A percentile compares a stretch with the other conserved stretches of the same genome.
phyloP scores from a whole-genome alignment of 208 protist species.

The Acanthamoeba sp. region DNA sequence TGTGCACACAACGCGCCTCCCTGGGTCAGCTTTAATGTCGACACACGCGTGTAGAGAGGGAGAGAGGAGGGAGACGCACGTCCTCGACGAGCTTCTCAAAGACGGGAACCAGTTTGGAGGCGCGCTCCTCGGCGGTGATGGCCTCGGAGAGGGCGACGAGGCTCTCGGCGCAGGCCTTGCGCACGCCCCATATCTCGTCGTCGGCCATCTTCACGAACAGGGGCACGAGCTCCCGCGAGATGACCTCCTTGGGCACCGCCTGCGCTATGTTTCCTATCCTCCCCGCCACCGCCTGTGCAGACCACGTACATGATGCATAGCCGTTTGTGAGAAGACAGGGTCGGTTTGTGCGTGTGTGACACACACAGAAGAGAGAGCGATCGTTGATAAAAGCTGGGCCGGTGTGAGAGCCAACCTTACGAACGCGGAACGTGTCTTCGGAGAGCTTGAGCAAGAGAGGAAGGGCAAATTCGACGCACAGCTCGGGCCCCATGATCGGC shows the following conservation, averaged over 20 bases:
- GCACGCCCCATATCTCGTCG: constrained; percentile 97
- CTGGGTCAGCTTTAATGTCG: no score
- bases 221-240: constrained; percentile 88
- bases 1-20: no score
- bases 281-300: neutral
- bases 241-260: constrained; percentile 4
- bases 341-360: no score
- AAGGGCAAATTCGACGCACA: constrained; percentile 26
- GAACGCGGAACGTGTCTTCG: constrained; percentile 26
- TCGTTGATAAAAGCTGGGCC: no score
- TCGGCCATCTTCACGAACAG: constrained; percentile 92
- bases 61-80: constrained; percentile 56
- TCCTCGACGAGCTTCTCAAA: constrained; percentile 80
- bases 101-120: constrained; percentile 66
- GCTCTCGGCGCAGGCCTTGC: constrained; percentile 95
- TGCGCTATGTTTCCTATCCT: constrained; percentile 27
- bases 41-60: no score
- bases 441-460: constrained; percentile 6
- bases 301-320: neutral
- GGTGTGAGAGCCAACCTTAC: constrained; percentile 32
- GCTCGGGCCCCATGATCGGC: constrained; percentile 11
- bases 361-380: neutral
- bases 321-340: neutral
- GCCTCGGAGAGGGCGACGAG: constrained; percentile 90
- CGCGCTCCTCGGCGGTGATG: constrained; percentile 85